Evolutionary conservation across 441 rosid genomes (phyloP).

Genomic region (Daphne laureola): DNA sequence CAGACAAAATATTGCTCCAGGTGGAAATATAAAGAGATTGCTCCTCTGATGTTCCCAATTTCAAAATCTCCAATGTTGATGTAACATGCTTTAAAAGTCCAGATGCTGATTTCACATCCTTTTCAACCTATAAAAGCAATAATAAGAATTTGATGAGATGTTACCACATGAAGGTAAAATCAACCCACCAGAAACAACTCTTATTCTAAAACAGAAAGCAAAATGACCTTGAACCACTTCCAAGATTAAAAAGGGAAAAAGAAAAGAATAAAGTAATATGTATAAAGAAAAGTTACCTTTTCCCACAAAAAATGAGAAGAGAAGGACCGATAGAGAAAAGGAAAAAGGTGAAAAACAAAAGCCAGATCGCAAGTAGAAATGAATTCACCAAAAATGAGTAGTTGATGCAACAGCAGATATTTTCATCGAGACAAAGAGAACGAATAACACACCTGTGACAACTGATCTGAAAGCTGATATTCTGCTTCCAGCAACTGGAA

Average conservation of each 20-base stretch:
- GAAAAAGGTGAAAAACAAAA: too few relatives aligned
- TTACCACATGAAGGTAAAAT: too few relatives aligned
- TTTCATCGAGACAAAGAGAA: too few relatives aligned
- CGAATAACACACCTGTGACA: slow-evolving; percentile 29
- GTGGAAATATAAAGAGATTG: slow-evolving; percentile 42
- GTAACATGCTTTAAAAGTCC: slow-evolving; percentile 40
- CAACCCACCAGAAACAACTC: too few relatives aligned
- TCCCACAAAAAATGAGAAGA: too few relatives aligned
- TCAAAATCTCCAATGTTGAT: slow-evolving; percentile 36
- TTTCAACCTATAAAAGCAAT: slow-evolving; percentile 42
- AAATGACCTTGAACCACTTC: neutral
- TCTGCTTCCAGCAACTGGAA: slow-evolving; percentile 46
- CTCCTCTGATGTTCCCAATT: slow-evolving; percentile 34
- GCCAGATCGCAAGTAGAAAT: too few relatives aligned
- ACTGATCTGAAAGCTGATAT: slow-evolving; percentile 37
- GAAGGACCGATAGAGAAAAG: too few relatives aligned
- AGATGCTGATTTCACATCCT: slow-evolving; percentile 28
- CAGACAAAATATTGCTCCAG: slow-evolving; percentile 44
- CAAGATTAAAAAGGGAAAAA: neutral
- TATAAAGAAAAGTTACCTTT: too few relatives aligned
- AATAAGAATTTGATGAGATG: neutral
- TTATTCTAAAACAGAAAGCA: too few relatives aligned
- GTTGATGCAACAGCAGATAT: too few relatives aligned
- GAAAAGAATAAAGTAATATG: too few relatives aligned
- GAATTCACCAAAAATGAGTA: too few relatives aligned